A percentile compares a stretch with the other conserved stretches of the same genome.
These are phyloP conservation scores for Populus trichocarpa DNA, from an alignment of 441 rosid genomes.

Conservation along the genomic window DNA sequence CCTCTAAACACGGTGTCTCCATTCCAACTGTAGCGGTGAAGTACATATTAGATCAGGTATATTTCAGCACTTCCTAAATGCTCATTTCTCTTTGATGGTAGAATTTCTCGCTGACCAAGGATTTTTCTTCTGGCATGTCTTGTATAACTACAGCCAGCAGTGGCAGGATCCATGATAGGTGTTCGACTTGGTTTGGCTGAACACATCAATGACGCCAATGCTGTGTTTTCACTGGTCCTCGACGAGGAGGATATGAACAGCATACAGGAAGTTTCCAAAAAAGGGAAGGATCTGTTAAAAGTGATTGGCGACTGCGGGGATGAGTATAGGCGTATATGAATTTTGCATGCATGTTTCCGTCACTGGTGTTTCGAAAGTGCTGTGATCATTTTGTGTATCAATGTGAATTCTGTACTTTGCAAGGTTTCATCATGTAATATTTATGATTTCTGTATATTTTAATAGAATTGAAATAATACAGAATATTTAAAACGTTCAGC, in stretches of 20 bases:
- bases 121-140: slow-evolving; percentile 8
- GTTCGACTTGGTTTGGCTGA: slow-evolving; percentile 73
- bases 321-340: slow-evolving; percentile 53
- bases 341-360: background rate
- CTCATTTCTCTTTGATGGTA: background rate
- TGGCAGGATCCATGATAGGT: slow-evolving; percentile 77
- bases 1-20: slow-evolving; percentile 80
- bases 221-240: slow-evolving; percentile 67
- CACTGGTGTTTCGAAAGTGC: background rate
- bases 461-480: background rate
- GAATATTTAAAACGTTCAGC: background rate
- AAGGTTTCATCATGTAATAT: background rate
- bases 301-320: slow-evolving; percentile 97
- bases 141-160: slow-evolving; percentile 49
- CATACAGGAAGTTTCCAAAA: slow-evolving; percentile 48
- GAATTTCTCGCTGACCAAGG: background rate
- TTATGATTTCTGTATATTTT: background rate
- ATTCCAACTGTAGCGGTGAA: slow-evolving; percentile 90
- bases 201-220: slow-evolving; percentile 67
- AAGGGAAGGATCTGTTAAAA: slow-evolving; percentile 70
- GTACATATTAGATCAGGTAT: slow-evolving; percentile 82
- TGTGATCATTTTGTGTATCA: background rate
- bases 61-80: background rate
- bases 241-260: slow-evolving; percentile 66
- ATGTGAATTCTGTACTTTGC: background rate